Percentiles rank a stretch among this genome's conserved stretches.
phyloP scores from a whole-genome alignment of 176 grass and related monocot genomes.

The Neostapfia colusana region DNA sequence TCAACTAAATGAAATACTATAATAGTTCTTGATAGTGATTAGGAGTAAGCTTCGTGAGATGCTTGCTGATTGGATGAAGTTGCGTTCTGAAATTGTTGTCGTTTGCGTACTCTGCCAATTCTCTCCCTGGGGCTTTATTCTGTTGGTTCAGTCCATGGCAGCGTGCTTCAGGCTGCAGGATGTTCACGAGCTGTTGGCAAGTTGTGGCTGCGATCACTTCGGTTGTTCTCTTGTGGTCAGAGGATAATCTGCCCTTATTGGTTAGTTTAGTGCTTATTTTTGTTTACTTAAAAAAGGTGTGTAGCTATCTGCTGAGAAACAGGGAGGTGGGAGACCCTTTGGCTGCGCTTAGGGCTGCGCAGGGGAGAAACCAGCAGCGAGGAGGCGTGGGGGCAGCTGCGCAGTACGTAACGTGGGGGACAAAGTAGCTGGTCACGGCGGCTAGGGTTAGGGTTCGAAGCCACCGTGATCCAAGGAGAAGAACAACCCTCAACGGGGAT shows the following conservation, averaged over 20 bases:
- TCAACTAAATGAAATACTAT: background rate
- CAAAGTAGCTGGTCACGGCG: too few species aligned
- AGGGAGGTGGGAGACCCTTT: too few species aligned
- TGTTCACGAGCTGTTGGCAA: background rate
- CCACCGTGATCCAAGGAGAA: too few species aligned
- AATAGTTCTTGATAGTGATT: background rate
- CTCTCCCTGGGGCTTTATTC: background rate
- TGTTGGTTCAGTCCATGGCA: constrained; percentile 11
- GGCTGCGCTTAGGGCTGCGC: too few species aligned
- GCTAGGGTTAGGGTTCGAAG: too few species aligned
- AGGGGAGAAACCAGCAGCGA: too few species aligned
- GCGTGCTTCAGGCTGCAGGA: constrained; percentile 3
- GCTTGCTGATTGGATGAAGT: constrained; percentile 27
- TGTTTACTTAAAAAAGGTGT: background rate
- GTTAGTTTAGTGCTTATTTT: constrained; percentile 33
- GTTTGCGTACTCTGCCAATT: constrained; percentile 14
- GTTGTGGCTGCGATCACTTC: background rate
- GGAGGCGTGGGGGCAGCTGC: too few species aligned
- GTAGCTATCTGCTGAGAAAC: too few species aligned
- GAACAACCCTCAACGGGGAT: too few species aligned
- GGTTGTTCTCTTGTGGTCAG: constrained; percentile 6
- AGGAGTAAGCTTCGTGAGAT: constrained; percentile 16
- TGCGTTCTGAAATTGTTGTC: constrained; percentile 20
- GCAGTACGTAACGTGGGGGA: too few species aligned
- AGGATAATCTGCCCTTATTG: constrained; percentile 19